Percentiles rank a stretch among this genome's conserved stretches.
Conservation (phyloP, 371 early-diverging fungal genomes). For the Nematocida sp. region DNA sequence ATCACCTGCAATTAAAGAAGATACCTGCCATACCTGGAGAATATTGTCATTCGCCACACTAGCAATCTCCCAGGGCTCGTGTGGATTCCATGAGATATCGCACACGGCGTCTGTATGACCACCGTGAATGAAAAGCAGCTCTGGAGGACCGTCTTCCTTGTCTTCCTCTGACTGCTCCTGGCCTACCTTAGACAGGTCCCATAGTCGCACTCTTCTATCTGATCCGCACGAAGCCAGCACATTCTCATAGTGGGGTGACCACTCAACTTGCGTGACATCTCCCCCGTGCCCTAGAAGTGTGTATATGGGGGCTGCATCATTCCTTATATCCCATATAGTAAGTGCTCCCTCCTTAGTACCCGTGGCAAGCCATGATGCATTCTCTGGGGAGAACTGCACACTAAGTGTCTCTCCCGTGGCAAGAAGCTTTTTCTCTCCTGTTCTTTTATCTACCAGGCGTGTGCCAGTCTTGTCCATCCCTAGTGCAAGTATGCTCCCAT, state of each 20-base stretch:
- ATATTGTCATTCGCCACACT: conserved; percentile 90
- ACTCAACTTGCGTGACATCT: conserved; percentile 82
- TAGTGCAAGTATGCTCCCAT: conserved; percentile 80
- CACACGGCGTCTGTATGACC: conserved; percentile 92
- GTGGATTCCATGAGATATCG: conserved; percentile 90
- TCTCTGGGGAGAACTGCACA: conserved; percentile 81
- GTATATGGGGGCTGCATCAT: conserved; percentile 77
- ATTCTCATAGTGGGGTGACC: conserved; percentile 86
- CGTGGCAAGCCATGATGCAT: conserved; percentile 82
- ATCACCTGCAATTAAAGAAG: conserved; percentile 13
- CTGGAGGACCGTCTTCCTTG: conserved; percentile 93
- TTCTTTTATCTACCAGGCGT: conserved; percentile 76
- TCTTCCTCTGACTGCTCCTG: conserved; percentile 85
- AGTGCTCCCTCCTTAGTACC: conserved; percentile 88
- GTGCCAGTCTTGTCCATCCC: conserved; percentile 74
- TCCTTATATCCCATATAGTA: conserved; percentile 90
- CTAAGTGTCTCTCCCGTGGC: conserved; percentile 80
- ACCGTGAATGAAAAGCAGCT: conserved; percentile 92
- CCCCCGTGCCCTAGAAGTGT: conserved; percentile 79
- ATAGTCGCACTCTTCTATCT: conserved; percentile 86
- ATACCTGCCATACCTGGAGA: conserved; percentile 83
- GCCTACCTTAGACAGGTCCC: conserved; percentile 88
- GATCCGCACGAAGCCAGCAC: conserved; percentile 82
- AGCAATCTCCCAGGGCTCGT: conserved; percentile 86
- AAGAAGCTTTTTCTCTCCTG: conserved; percentile 67